Evolutionary conservation across 2,329 filamentous ascomycete species (phyloP).

Genomic region (Magnaporthales sp.): DNA sequence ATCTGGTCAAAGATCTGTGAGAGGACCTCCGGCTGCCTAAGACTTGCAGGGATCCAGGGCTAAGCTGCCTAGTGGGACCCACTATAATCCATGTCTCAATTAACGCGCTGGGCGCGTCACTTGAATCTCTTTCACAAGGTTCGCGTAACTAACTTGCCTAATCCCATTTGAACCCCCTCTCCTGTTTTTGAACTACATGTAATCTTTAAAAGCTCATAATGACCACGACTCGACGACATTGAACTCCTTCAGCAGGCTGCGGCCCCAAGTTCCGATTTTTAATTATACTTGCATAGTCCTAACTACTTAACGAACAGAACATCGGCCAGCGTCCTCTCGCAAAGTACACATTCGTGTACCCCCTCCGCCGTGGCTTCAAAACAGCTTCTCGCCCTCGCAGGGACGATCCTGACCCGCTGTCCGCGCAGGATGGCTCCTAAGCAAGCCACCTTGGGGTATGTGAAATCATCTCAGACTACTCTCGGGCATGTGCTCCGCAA

Average conservation of each 20-base stretch:
- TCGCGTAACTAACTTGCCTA: background rate
- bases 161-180: background rate
- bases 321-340: background rate
- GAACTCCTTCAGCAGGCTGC: background rate
- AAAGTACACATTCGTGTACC: background rate
- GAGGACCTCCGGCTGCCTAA: background rate
- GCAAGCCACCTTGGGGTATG: slow-evolving; percentile 85
- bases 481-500: slow-evolving; percentile 49
- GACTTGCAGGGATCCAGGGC: background rate
- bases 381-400: slow-evolving; percentile 12
- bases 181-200: background rate
- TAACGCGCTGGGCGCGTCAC: background rate
- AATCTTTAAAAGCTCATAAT: background rate
- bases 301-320: background rate
- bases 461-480: slow-evolving; percentile 64
- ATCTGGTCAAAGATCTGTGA: background rate
- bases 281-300: background rate
- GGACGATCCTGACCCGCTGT: slow-evolving; percentile 10
- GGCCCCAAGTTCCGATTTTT: background rate
- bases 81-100: background rate
- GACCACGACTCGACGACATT: background rate
- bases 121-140: background rate
- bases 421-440: slow-evolving; percentile 37
- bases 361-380: slow-evolving; percentile 10
- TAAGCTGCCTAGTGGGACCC: background rate